phyloP scores from a whole-genome alignment of 768 basidiomycete genomes.

The Lanmaoa rubissima region DNA sequence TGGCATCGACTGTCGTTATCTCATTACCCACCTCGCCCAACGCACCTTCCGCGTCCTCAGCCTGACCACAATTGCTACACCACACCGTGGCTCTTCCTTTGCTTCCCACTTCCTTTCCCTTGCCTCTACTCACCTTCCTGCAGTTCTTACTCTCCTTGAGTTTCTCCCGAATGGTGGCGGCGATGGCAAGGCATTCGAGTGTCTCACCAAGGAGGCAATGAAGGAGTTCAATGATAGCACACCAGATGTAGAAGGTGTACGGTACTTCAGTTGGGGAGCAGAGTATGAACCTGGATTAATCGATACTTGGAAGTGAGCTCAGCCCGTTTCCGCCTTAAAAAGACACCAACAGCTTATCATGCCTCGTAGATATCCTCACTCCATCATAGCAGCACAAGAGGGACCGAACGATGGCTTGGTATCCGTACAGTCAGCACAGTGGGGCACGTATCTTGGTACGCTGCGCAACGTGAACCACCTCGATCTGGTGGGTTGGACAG shows the following conservation, averaged over 20 bases:
- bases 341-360: background rate
- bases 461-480: conserved; percentile 88
- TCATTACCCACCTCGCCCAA: conserved; percentile 78
- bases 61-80: conserved; percentile 92
- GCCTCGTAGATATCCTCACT: conserved; percentile 58
- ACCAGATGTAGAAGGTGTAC: conserved; percentile 72
- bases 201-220: conserved; percentile 84
- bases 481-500: conserved; percentile 90
- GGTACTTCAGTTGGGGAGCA: conserved; percentile 97
- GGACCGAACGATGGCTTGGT: conserved; percentile 96
- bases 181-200: conserved; percentile 92
- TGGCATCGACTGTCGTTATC: conserved; percentile 87
- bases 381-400: conserved; percentile 80
- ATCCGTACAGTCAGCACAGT: conserved; percentile 80
- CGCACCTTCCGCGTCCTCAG: conserved; percentile 80
- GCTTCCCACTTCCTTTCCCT: conserved; percentile 86
- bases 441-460: conserved; percentile 97
- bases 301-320: conserved; percentile 75
- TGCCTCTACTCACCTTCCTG: conserved; percentile 65
- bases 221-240: conserved; percentile 83
- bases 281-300: conserved; percentile 84
- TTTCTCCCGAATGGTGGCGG: conserved; percentile 90
- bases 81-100: conserved; percentile 91
- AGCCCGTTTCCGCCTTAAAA: background rate
- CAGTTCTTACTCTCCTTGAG: conserved; percentile 72